Percentiles rank a stretch among this genome's conserved stretches.
phyloP scores from a whole-genome alignment of 371 early-diverging fungal species.

The Mortierella sp. region DNA sequence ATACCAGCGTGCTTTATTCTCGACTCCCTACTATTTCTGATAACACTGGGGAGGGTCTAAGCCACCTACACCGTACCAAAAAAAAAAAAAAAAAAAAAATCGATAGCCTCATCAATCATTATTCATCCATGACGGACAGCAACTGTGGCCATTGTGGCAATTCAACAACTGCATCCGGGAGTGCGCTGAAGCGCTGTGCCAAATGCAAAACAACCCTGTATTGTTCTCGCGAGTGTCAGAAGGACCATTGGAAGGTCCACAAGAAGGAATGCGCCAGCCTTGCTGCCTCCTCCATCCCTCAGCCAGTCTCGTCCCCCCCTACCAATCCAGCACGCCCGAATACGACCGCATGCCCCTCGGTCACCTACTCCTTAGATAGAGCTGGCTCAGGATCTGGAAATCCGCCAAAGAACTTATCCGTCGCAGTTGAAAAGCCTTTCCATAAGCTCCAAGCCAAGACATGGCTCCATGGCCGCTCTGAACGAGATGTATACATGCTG shows the following conservation, averaged over 20 bases:
- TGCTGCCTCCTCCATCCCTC: not conserved
- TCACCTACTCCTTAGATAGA: not conserved
- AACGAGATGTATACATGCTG: constrained; percentile 20
- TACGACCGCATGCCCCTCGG: too few species aligned
- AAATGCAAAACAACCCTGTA: constrained; percentile 5
- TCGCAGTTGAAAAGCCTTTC: constrained; percentile 10
- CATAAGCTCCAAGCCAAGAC: constrained; percentile 1
- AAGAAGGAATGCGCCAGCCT: constrained; percentile 1
- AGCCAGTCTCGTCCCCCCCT: not conserved
- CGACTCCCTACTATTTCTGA: too few species aligned
- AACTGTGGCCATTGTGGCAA: not conserved
- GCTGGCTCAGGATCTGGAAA: not conserved
- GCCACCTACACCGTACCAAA: not conserved
- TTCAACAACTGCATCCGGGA: not conserved
- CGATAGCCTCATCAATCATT: too few species aligned
- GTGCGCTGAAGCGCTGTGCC: not conserved
- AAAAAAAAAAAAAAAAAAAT: too few species aligned
- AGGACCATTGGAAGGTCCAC: constrained; percentile 14
- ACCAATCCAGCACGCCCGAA: not conserved
- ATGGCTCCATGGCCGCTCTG: constrained; percentile 19
- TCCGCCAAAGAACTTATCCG: not conserved
- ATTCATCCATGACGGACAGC: not conserved
- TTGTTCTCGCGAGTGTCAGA: constrained; percentile 19
- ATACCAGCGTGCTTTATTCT: too few species aligned
- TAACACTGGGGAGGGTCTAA: too few species aligned